Evolutionary conservation across 768 basidiomycete species (phyloP).

Genomic region (Termitomyces sp.): DNA sequence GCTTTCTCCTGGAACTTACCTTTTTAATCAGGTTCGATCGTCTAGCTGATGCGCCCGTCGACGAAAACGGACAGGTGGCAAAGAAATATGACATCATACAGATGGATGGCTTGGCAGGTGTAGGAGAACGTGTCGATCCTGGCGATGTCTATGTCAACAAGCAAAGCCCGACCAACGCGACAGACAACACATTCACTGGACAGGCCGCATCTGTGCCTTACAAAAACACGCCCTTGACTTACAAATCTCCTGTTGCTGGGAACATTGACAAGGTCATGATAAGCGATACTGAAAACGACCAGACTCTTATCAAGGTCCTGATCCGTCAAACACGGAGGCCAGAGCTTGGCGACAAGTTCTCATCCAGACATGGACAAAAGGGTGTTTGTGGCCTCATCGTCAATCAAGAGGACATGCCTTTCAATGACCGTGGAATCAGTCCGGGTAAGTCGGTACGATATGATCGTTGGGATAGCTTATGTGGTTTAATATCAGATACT

Average conservation of each 20-base stretch:
- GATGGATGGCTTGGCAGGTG: slow-evolving; percentile 88
- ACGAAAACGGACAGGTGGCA: slow-evolving; percentile 74
- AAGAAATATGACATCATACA: slow-evolving; percentile 93
- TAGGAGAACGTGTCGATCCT: slow-evolving; percentile 91
- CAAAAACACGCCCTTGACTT: slow-evolving; percentile 88
- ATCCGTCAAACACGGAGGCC: slow-evolving; percentile 96
- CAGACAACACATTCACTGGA: slow-evolving; percentile 84
- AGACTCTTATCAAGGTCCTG: slow-evolving; percentile 94
- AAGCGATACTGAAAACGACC: slow-evolving; percentile 94
- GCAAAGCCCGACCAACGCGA: slow-evolving; percentile 92
- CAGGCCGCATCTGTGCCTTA: slow-evolving; percentile 83
- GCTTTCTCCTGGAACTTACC: background rate
- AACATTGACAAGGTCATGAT: slow-evolving; percentile 98
- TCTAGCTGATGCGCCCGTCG: slow-evolving; percentile 85
- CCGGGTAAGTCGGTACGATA: slow-evolving; percentile 55
- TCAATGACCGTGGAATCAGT: slow-evolving; percentile 95
- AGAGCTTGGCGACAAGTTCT: slow-evolving; percentile 98
- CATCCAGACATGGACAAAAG: slow-evolving; percentile 96
- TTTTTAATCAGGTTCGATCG: slow-evolving; percentile 72
- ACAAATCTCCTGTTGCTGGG: slow-evolving; percentile 91
- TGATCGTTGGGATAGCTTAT: slow-evolving; percentile 7
- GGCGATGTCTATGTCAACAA: slow-evolving; percentile 97
- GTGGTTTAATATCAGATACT: slow-evolving; percentile 56
- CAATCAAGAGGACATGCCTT: slow-evolving; percentile 98
- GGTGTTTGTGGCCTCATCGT: slow-evolving; percentile 99